A percentile compares a stretch with the other conserved stretches of the same genome.
These are phyloP conservation scores for Backusella sp. DNA, from an alignment of 192 early-diverging fungal species.

Conservation along the genomic window DNA sequence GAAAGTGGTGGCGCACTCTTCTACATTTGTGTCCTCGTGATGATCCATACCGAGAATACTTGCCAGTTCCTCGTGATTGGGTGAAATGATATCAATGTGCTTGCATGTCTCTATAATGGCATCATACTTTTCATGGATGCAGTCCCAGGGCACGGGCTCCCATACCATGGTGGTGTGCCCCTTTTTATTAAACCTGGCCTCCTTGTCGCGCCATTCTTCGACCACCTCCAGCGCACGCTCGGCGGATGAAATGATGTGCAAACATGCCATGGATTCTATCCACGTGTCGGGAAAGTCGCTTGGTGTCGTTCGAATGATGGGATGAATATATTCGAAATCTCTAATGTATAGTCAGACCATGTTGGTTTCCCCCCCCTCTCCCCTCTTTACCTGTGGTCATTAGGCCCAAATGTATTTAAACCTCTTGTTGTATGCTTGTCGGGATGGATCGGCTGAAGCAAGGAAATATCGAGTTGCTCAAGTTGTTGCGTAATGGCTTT, in stretches of 20 bases:
- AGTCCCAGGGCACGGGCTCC: constrained; percentile 43
- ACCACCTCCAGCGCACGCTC: constrained; percentile 28
- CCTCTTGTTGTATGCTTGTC: constrained; percentile 36
- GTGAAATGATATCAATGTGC: constrained; percentile 36
- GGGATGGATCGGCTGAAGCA: constrained; percentile 21
- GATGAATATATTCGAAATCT: constrained; percentile 37
- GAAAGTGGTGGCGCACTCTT: constrained; percentile 15
- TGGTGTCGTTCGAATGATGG: constrained; percentile 36
- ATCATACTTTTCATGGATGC: constrained; percentile 20
- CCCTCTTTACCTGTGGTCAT: constrained; percentile 41
- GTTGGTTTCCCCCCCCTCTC: no score
- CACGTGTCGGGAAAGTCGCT: constrained; percentile 33
- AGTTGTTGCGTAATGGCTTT: constrained; percentile 25
- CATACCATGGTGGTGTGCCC: constrained; percentile 36
- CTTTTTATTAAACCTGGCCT: constrained; percentile 4
- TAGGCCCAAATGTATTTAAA: constrained; percentile 34
- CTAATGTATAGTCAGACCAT: neutral
- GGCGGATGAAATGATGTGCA: constrained; percentile 41
- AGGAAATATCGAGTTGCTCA: constrained; percentile 23
- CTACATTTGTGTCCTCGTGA: constrained; percentile 7
- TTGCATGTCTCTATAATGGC: neutral
- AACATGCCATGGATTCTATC: constrained; percentile 23
- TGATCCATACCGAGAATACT: constrained; percentile 27
- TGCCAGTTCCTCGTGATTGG: constrained; percentile 47
- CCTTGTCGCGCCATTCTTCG: constrained; percentile 25